Evolutionary conservation across 1,139 yeast genomes (phyloP), one percentile per base, ranked within the genome.

Genomic region (Yamadazyma blattariae): DNA sequence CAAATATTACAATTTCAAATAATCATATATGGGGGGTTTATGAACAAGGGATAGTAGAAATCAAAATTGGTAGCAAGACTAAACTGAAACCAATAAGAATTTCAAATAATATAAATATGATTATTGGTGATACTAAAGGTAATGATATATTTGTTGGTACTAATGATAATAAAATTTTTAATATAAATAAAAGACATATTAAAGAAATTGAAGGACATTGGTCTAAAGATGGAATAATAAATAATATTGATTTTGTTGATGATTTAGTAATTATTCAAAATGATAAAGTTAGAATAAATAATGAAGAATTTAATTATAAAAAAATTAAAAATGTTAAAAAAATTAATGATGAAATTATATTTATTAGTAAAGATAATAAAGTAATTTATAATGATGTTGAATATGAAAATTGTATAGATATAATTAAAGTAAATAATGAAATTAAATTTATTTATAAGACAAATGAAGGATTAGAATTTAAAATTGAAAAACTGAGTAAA

Each of bases 1-100:
- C 24, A 4, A 48, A 44, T 27, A 44, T 47, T 3, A 34, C 44
- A 19, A 36, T 36, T 13, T 34, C 18, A 20, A 34, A 44, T 3
- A 37, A 36, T 10, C 36, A 42, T 3, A 21, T 47, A 10, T 44
- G 38, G 38, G 51, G 48, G 13, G 39, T 48, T 34, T 43, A 40
- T 27, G 36, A 42, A 23, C 41, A 42, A n/a, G 51, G 51, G 4
- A 31, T 47, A 10, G 18, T 44, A 6, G 38, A 41, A 17, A 25
- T 45, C 17, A 32, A 31, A 14, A n/a, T 24, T 2, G 35, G 30
- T 7, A 13, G 14, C 2, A 27, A 22, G 14, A 16, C 32, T 6
- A 32, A 29, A 19, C 23, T 22, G 16, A 36, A 29, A 31, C 26
- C 36, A 11, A 33, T 37, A 7, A 33, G 27, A 22, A 18, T 16